phyloP scores from a whole-genome alignment of 495 filamentous ascomycete species.

The Amphirosellinia nigrospora region DNA sequence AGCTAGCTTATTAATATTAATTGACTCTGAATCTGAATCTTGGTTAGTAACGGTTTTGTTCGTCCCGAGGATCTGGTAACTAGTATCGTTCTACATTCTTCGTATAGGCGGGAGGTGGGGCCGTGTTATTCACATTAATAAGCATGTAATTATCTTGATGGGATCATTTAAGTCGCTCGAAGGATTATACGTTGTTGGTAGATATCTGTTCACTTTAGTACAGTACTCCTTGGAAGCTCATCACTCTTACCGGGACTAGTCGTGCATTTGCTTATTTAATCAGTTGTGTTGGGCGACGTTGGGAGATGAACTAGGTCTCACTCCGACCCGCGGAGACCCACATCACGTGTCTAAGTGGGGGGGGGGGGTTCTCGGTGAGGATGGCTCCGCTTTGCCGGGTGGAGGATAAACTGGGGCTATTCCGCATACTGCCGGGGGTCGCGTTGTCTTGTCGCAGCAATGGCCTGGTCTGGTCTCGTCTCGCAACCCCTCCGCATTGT shows the following conservation, averaged over 20 bases:
- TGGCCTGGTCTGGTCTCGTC: neutral
- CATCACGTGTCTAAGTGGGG: neutral
- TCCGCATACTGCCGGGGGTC: conserved; percentile 1
- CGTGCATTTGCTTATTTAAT: too few relatives aligned
- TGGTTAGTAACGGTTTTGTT: neutral
- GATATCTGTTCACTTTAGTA: too few relatives aligned
- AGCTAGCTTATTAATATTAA: neutral
- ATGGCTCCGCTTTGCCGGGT: conserved; percentile 1
- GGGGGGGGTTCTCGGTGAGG: neutral
- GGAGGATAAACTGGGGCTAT: conserved; percentile 1
- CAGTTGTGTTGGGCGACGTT: too few relatives aligned
- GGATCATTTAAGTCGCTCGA: too few relatives aligned
- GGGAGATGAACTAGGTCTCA: too few relatives aligned
- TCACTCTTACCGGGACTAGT: too few relatives aligned
- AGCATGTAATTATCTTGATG: too few relatives aligned
- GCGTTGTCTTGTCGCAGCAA: neutral
- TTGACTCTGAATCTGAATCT: neutral
- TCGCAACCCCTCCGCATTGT: conserved; percentile 9
- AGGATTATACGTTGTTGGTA: neutral
- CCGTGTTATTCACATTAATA: neutral
- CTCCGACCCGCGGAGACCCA: neutral
- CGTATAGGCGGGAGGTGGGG: too few relatives aligned
- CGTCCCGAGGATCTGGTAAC: neutral
- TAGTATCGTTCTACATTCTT: neutral
- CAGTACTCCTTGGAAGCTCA: too few relatives aligned